Conservation (phyloP, 2,329 filamentous ascomycete species). For the Cladosporium oxysporum region DNA sequence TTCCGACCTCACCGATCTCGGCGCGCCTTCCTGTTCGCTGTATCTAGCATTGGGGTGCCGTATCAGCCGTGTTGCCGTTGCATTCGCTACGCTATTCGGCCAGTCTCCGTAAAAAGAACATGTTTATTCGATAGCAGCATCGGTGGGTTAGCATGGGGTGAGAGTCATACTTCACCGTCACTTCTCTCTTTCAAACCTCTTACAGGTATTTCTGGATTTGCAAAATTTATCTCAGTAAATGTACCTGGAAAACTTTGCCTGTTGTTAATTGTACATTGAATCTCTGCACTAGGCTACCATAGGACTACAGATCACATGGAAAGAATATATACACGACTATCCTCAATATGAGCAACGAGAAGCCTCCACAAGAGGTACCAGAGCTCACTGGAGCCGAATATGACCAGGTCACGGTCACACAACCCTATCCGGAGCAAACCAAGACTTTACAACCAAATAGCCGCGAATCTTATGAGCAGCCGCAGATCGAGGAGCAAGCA, state of each 20-base stretch:
- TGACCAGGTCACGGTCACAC: conserved; percentile 13
- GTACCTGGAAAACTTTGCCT: background rate
- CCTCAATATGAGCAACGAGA: conserved; percentile 17
- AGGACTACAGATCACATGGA: conserved; percentile 3
- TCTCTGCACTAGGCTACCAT: background rate
- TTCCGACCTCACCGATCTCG: conserved; percentile 17
- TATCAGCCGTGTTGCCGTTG: conserved; percentile 1
- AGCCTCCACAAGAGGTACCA: conserved; percentile 13
- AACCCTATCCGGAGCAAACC: conserved; percentile 7
- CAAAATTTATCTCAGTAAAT: background rate
- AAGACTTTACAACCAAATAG: background rate
- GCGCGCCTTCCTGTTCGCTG: conserved; percentile 18
- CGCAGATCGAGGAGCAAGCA: conserved; percentile 3
- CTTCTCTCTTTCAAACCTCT: background rate
- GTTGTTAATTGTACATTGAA: background rate
- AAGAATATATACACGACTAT: background rate
- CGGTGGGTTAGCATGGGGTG: background rate
- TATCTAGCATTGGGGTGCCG: conserved; percentile 11
- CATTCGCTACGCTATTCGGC: conserved; percentile 11
- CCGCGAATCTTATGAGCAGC: conserved; percentile 9
- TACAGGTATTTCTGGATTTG: background rate
- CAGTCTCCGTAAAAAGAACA: background rate
- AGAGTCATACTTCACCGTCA: conserved; percentile 16
- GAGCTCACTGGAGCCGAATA: conserved; percentile 18
- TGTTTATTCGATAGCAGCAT: conserved; percentile 3